These are phyloP conservation scores for Xylaria sp. DNA, from an alignment of 2,329 filamentous ascomycete genomes.

Conservation along the genomic window DNA sequence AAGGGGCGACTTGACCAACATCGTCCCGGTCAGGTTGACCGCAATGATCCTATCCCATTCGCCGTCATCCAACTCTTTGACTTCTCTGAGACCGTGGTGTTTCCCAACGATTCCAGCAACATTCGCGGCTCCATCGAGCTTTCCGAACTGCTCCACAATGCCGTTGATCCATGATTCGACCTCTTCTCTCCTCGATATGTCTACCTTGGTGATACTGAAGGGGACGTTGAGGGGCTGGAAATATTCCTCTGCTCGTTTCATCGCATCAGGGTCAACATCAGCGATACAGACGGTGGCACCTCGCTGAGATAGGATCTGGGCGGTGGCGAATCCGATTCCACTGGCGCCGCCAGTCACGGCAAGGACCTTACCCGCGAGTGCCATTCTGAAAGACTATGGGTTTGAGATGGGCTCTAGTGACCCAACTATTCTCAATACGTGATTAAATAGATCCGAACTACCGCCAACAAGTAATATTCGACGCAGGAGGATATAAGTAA, in stretches of 20 bases:
- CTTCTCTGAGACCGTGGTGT: conserved; percentile 53
- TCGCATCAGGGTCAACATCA: conserved; percentile 46
- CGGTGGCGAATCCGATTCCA: conserved; percentile 50
- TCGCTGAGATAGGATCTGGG: conserved; percentile 46
- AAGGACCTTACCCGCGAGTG: conserved; percentile 51
- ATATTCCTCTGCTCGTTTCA: conserved; percentile 44
- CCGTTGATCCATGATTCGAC: conserved; percentile 62
- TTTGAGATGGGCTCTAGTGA: conserved; percentile 6
- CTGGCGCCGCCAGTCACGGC: conserved; percentile 57
- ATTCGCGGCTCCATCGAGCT: conserved; percentile 65
- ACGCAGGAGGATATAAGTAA: conserved; percentile 15
- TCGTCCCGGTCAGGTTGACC: conserved; percentile 62
- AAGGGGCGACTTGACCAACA: conserved; percentile 46
- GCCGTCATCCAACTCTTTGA: conserved; percentile 58
- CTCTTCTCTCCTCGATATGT: conserved; percentile 58
- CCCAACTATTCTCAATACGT: conserved; percentile 10
- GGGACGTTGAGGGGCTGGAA: conserved; percentile 43
- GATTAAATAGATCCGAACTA: background rate
- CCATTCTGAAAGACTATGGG: conserved; percentile 29
- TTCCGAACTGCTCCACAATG: conserved; percentile 60
- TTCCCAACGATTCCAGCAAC: conserved; percentile 62
- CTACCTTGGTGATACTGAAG: conserved; percentile 55
- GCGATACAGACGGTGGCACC: conserved; percentile 49
- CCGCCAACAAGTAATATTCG: conserved; percentile 16
- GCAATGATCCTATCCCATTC: conserved; percentile 61